Evolutionary conservation across 345 rosid genomes (phyloP), one percentile per base, ranked within the genome.

Genomic region (Ceriops tagal): DNA sequence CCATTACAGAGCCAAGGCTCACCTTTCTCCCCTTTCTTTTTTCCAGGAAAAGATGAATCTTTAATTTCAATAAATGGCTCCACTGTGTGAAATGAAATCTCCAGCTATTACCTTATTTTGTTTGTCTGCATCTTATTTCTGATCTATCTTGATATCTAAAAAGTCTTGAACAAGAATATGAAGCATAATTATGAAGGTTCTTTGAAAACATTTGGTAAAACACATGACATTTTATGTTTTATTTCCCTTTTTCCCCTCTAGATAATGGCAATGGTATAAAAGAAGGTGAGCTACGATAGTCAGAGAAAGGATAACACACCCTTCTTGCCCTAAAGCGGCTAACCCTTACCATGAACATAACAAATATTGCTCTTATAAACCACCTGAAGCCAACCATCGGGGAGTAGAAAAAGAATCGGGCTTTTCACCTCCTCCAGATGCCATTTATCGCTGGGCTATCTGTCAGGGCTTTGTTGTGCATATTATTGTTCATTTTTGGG

Each of bases 331-430:
- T 52, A 84, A 78, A 69, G 83, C 88, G 51, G 65, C 86, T 64
- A 88, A 88, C 65, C 87, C 88, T 66, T 88, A 37, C 76, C 90
- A 84, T 75, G 81, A 82, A 62, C 85, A 89, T 73, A 71, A 72
- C 68, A 83, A 79, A 62, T 65, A 71, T 67, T 88, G 92, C 81
- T 31, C 64, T 69, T 62, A 78, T 75, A 76, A 66, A 73, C 71
- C 37, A 53, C 62, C 79, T 13, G 71, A 66, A 57, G 82, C 78
- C 53, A 53, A 67, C 61, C 58, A 66, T 55, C 69, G 8, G 61
- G 78, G 71, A 66, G 58, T 43, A 75, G 75, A 66, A 49, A 83
- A 72, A 67, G 79, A 84, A 67, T 72, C 86, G 83, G 90, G 89
- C 86, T 62, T 62, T 16, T 57, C 66, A 73, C 73, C 55, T 49